phyloP scores from a whole-genome alignment of 768 basidiomycete genomes.

The Rossbeevera mucosa region DNA sequence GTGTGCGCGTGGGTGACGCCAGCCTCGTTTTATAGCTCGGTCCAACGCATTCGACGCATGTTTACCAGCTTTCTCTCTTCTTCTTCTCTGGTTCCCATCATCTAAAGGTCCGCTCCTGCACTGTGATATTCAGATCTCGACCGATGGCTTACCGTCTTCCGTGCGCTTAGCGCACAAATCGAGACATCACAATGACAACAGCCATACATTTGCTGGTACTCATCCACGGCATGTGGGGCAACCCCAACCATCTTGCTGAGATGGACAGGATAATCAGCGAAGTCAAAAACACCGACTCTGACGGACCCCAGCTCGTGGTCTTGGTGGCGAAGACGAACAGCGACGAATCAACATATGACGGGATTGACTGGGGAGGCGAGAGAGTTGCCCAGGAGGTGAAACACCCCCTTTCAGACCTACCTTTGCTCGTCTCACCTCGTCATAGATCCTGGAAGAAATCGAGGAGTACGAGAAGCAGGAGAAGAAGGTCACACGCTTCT shows the following conservation, averaged over 20 bases:
- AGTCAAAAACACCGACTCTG: slow-evolving; percentile 29
- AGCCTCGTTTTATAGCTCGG: not conserved
- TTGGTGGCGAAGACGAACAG: slow-evolving; percentile 63
- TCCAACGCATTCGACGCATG: not conserved
- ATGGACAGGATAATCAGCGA: slow-evolving; percentile 51
- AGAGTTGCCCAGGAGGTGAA: slow-evolving; percentile 74
- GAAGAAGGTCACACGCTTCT: slow-evolving; percentile 61
- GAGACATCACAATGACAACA: slow-evolving; percentile 20
- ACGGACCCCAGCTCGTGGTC: slow-evolving; percentile 49
- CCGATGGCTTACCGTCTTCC: not conserved
- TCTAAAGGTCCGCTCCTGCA: slow-evolving; percentile 3
- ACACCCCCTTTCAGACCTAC: not conserved
- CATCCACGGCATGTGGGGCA: slow-evolving; percentile 77
- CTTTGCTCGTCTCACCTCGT: slow-evolving; percentile 1
- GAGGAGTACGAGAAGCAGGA: slow-evolving; percentile 48
- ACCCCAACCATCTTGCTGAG: slow-evolving; percentile 59
- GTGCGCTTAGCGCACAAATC: not conserved
- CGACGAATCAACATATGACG: slow-evolving; percentile 71
- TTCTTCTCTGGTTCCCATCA: not conserved
- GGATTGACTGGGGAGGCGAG: slow-evolving; percentile 81
- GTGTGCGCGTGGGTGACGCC: not conserved
- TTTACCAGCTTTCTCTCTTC: not conserved
- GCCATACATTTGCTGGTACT: slow-evolving; percentile 41
- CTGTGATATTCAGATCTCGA: not conserved
- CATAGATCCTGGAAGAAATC: slow-evolving; percentile 55